Evolutionary conservation across 2,329 filamentous ascomycete species (phyloP).

Genomic region (Phaeosphaeria sp.): DNA sequence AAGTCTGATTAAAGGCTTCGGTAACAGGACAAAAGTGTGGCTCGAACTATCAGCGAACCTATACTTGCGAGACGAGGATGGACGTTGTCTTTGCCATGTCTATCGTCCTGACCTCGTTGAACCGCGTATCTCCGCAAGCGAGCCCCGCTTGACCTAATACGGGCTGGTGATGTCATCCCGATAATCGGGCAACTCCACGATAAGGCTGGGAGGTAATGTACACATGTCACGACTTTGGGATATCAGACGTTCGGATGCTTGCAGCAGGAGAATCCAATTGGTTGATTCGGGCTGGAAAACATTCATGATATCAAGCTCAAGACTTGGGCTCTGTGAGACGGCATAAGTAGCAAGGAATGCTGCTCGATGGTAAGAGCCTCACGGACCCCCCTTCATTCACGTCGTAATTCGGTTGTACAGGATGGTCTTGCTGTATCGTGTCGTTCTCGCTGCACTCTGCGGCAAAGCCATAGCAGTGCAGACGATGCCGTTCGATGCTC

Average conservation of each 20-base stretch:
- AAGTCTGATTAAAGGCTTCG: too few species aligned
- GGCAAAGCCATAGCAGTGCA: slow-evolving; percentile 13
- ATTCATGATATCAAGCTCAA: neutral
- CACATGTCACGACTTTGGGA: neutral
- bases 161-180: neutral
- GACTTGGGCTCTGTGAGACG: neutral
- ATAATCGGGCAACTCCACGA: neutral
- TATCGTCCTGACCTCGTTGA: too few species aligned
- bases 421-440: slow-evolving; percentile 8
- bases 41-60: too few species aligned
- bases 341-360: neutral
- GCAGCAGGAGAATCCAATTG: neutral
- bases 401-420: neutral
- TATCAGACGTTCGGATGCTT: neutral
- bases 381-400: neutral
- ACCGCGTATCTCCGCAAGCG: neutral
- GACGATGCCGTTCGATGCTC: slow-evolving; percentile 56
- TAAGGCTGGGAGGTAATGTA: neutral
- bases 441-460: slow-evolving; percentile 10
- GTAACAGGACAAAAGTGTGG: too few species aligned
- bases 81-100: too few species aligned
- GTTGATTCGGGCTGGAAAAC: neutral
- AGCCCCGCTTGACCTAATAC: neutral
- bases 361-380: neutral
- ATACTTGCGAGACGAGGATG: too few species aligned